Evolutionary conservation across 192 early-diverging fungal species (phyloP), one percentile per base, ranked within the genome.

Genomic region (Entomortierella lignicola): DNA sequence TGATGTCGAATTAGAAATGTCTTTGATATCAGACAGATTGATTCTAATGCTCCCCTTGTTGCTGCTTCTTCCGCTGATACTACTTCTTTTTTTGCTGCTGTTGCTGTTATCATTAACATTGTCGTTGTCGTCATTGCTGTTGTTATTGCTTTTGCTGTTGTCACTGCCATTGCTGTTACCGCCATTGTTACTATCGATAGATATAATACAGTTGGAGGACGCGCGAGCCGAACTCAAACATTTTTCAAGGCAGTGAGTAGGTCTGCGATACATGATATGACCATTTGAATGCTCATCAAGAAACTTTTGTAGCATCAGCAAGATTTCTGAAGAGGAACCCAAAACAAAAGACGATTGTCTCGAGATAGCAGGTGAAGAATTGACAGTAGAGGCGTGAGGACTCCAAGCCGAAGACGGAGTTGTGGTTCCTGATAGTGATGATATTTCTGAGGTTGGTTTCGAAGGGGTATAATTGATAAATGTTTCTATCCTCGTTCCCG

Each of bases 261-360:
- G 55, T n/a, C 29, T 57, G 2, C 29, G 29, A 20, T 32, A 10
- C n/a, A 73, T 21, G 17, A 52, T 63, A 43, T 73, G 63, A 26
- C 63, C 50, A 59, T 66, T 71, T 10, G 60, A 66, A 18, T 63
- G 50, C 10, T 34, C 32, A n/a, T 34, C 27, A 17, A 65, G 48
- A 44, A 73, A 65, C 0, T 47, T 48, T 10, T 63, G 56, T 0
- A 65, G 48, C 30, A 53, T n/a, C 30, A 30, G 20, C 39, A 31
- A 8, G 7, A 48, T 48, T 2, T 29, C 15, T 31, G 61, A 44
- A n/a, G 56, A 66, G 21, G 26, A 27, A 20, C 20, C 43, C 17
- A 13, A 0, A 20, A 8, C 11, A 41, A 15, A 25, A n/a, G 48
- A 25, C 10, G 55, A 11, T 8, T 31, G 23, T 26, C n/a, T 34